Evolutionary conservation across 768 basidiomycete genomes (phyloP), one percentile per base, ranked within the genome.

Genomic region (Vararia minispora): DNA sequence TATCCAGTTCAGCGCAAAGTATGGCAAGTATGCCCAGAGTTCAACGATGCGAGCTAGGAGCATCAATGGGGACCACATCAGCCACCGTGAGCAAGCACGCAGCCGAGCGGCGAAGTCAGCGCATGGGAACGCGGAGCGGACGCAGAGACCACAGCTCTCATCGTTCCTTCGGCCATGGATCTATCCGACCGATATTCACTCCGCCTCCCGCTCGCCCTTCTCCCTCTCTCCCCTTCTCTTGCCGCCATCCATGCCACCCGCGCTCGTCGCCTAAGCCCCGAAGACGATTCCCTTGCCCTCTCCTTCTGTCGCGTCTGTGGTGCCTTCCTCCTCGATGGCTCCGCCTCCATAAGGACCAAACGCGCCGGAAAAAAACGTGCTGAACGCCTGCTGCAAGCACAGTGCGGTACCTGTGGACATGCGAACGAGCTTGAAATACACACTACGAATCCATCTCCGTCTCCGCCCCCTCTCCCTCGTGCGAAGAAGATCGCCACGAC

Each of bases 221-320:
- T 71, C 20, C 44, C 69, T 3, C 47, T 71, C 26, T 76, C 79
- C 2, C 67, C 76, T 7, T 33, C 62, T 24, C 69, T 86, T 33
- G 70, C 83, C 11, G 79, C 82, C 27, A 60, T 79, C 21, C 80
- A 85, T 52, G 55, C 67, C 0, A 50, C 61, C 11, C 66, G 72
- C 33, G 57, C 58, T 13, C 58, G 54, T 33, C 36, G 50, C 6
- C 43, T 61, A 30, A 43, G 42, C 29, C 46, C 58, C 45, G 50
- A 54, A 22, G 33, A 47, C 29, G 54, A 57, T 17, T 6, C 41
- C 25, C 43, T 58, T 24, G 38, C 33, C 20, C 28, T 39, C 16
- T 51, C 59, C 4, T 59, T 66, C 29, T 84, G 79, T 52, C 32
- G 55, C 4, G 63, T 56, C 55, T 84, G 82, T 47, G 79, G 78